Evolutionary conservation across 352 stramenopile species (phyloP), one percentile per base, ranked within the genome.

Genomic region (Pythium pectinolyticum): DNA sequence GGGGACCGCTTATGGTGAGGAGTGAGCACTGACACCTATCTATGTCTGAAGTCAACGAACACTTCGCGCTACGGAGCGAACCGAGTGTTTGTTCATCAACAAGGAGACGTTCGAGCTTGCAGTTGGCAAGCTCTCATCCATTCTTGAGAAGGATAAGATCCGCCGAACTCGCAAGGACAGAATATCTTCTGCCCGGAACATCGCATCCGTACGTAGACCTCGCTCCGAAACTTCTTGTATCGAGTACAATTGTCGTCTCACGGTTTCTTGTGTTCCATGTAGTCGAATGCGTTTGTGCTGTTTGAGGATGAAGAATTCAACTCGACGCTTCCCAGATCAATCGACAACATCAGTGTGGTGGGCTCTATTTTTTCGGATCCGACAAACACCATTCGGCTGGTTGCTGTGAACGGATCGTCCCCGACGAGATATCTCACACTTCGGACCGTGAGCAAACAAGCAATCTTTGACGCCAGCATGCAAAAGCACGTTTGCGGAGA

Each of bases 11-110:
- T 54, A 34, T 27, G 3, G 25, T 5, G 34, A 20, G 28, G 5
- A 24, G 5, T 15, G 11, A 37, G 39, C 60, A n/a, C 45, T 58
- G 5, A 45, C 28, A 45, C 7, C 20, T 53, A 19, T 43, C 11
- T 50, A 12, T 46, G 45, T 12, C 53, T 51, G 19, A 61, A 92
- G 84, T 55, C 82, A 91, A 74, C 74, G 79, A 54, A 90, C 84
- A 1, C 73, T 92, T 45, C 75, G 80, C 54, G 84, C 82, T 6
- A 62, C 78, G 24, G 86, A 92, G 61, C 75, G 74, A 55, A 95
- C 86, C 0, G 84, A 95, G 63, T 95, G 86, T 41, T 78, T 95
- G 19, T 95, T 92, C 64, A 93, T 95, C 61, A 86, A 79, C 64
- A 88, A 86, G 46, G 78, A 90, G 52, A 78, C 77, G 30, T 71